Base-by-base conservation (phyloP, 805 yeast species). In the Candida ipomoeae region DNA sequence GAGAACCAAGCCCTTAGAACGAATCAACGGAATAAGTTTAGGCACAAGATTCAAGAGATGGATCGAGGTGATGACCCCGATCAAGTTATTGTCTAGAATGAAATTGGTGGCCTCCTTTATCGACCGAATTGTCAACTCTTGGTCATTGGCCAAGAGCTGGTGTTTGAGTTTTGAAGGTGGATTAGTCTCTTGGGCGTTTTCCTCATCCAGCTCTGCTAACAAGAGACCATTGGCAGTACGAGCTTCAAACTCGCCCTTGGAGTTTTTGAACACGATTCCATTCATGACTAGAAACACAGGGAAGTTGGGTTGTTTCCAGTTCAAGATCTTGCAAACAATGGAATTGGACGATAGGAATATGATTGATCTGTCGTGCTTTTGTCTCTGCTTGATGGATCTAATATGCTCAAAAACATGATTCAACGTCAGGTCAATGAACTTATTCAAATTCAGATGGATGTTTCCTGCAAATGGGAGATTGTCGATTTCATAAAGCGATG, bases 261-360 rank as follows among this genome's bases (percentile, higher is more conserved):
- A 46, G 44, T 54, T 34, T 62, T 65, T 59, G 63, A 62, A 65
- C 40, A 75, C 70, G 10, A 84, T 71, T n/a, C 89, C 88, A 58
- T 82, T 84, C 79, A 91, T 81, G 49, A 84, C 81, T 69, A 88
- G 87, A 56, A 94, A 83, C 0, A 94, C 98, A 0, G 99, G 97
- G 69, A 86, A 94, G 65, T 92, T 92, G 13, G 99, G 98, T 69
- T 94, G 99, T 68, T 94, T 94, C 99, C 99, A 94, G 68, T 94
- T 94, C 59, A 94, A 70, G 42, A 89, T 87, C 10, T 96, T 89
- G 68, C 98, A 94, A n/a, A 90, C 89, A 42, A 83, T 81, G 33
- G 96, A 87, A 66, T 90, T 89, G 49, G 87, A 81, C 0, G 97
- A 89, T 11, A 96, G 82, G 67, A 94, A 88, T 8, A 92, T 83